phyloP scores from a whole-genome alignment of 257 asterid genomes.

The Solanum infundibuliforme region DNA sequence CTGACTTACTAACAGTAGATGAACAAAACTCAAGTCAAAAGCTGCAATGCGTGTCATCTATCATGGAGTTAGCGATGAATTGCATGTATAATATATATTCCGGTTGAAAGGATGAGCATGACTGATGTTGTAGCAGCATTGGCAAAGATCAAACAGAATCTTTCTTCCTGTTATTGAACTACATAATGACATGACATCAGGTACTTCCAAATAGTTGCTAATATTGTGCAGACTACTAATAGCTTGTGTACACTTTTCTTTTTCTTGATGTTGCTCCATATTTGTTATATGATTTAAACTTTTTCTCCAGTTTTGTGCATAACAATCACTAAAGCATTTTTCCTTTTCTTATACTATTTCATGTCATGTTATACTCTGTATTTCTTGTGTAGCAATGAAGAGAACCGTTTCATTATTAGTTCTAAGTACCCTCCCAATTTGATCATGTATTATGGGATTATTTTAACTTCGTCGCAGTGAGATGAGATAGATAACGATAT shows the following conservation, averaged over 20 bases:
- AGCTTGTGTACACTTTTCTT: neutral
- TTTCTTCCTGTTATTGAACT: neutral
- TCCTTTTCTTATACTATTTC: neutral
- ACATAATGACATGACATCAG: neutral
- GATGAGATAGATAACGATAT: no score
- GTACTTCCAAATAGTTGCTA: neutral
- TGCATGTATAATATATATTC: constrained; percentile 1
- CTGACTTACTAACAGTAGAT: neutral
- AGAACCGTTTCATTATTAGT: neutral
- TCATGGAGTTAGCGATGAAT: neutral
- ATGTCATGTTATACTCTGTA: neutral
- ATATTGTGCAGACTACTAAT: neutral
- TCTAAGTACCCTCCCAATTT: neutral
- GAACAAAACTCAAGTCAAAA: neutral
- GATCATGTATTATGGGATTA: neutral
- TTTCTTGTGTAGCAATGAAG: neutral
- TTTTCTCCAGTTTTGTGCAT: neutral
- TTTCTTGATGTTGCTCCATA: neutral
- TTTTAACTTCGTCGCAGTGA: no score
- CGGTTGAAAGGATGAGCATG: constrained; percentile 1
- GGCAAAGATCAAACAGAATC: constrained; percentile 4
- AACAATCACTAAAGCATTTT: neutral
- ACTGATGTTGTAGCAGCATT: constrained; percentile 3
- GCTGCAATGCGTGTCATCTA: neutral
- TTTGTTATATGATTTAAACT: neutral